phyloP scores from a whole-genome alignment of 352 stramenopile species.

The Plasmopara muralis region DNA sequence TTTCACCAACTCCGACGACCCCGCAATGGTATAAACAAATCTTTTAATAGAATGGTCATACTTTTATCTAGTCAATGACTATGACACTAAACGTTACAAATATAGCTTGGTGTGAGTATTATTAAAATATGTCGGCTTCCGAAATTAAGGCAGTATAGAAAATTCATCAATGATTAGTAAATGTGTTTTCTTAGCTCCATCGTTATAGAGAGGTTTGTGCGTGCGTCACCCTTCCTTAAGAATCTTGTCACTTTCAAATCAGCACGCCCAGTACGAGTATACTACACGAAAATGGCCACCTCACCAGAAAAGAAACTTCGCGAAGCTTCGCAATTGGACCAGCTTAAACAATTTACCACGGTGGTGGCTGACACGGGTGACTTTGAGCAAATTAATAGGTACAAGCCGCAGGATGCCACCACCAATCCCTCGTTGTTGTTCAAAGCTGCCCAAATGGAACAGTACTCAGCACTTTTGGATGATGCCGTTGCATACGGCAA shows the following conservation, averaged over 20 bases:
- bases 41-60: no score
- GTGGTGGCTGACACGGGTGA: conserved; percentile 98
- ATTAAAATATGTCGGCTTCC: no score
- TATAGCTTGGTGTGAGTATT: no score
- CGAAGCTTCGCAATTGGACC: conserved; percentile 84
- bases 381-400: conserved; percentile 87
- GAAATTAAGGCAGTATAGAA: no score
- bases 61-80: no score
- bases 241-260: background rate
- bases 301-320: conserved; percentile 76
- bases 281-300: conserved; percentile 23
- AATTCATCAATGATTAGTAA: no score
- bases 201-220: no score
- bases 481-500: conserved; percentile 94
- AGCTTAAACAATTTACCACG: conserved; percentile 96
- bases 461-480: conserved; percentile 95
- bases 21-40: no score
- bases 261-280: background rate
- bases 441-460: conserved; percentile 94
- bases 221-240: no score
- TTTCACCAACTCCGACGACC: no score
- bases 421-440: conserved; percentile 99
- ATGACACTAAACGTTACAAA: no score
- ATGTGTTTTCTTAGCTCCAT: no score
- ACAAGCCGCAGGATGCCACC: conserved; percentile 95